Percentiles rank a stretch among this genome's conserved stretches.
Evolutionary conservation across 108 stramenopile genomes (phyloP).

Genomic region (Nitzschia inconspicua): DNA sequence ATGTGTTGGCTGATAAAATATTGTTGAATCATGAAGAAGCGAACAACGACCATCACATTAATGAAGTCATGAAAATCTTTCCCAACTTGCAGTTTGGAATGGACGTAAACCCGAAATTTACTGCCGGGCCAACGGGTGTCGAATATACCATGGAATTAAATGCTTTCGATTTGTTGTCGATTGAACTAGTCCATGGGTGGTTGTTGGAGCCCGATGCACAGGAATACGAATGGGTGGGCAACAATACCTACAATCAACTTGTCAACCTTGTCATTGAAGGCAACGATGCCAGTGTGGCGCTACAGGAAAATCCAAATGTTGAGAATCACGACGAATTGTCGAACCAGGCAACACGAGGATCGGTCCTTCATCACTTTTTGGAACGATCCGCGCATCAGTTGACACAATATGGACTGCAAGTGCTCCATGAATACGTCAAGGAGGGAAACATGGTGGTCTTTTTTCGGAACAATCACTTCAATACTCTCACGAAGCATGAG

Average conservation of each 20-base stretch:
- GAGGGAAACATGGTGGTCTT: constrained; percentile 82
- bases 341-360: constrained; percentile 42
- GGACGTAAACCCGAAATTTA: constrained; percentile 97
- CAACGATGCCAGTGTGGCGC: constrained; percentile 45
- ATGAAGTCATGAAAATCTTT: constrained; percentile 79
- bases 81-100: constrained; percentile 91
- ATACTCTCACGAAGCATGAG: constrained; percentile 84
- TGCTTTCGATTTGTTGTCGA: constrained; percentile 85
- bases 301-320: constrained; percentile 1
- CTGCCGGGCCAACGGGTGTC: constrained; percentile 61
- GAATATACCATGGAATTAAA: constrained; percentile 90
- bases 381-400: constrained; percentile 75
- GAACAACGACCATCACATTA: constrained; percentile 39
- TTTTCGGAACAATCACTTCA: constrained; percentile 98
- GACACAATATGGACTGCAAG: constrained; percentile 80
- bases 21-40: constrained; percentile 20
- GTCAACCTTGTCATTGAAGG: constrained; percentile 82
- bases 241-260: constrained; percentile 90
- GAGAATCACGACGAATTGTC: constrained; percentile 26
- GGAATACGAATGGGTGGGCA: constrained; percentile 41
- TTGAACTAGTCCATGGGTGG: constrained; percentile 98
- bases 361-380: constrained; percentile 65
- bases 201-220: constrained; percentile 76
- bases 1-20: constrained; percentile 65
- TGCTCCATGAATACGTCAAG: constrained; percentile 68